phyloP scores from a whole-genome alignment of 2,329 filamentous ascomycete genomes.

The Claviceps purpurea region DNA sequence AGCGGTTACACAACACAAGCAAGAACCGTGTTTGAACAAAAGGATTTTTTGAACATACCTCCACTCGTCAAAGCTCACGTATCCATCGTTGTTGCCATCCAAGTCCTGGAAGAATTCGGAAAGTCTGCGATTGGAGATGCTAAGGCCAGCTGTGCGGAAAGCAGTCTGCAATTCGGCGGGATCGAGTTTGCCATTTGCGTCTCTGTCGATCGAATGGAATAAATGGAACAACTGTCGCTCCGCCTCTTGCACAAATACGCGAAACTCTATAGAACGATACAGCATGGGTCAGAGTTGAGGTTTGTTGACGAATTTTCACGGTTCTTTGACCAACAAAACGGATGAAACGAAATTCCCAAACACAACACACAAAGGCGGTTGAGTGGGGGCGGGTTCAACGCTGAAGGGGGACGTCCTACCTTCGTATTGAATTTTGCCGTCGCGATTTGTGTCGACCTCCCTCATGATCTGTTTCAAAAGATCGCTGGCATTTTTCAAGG shows the following conservation, averaged over 20 bases:
- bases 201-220: constrained; percentile 76
- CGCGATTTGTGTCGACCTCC: constrained; percentile 72
- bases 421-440: constrained; percentile 83
- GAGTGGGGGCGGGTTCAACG: not conserved
- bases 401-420: constrained; percentile 35
- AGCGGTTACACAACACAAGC: not conserved
- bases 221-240: constrained; percentile 71
- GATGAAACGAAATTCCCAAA: not conserved
- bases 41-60: constrained; percentile 48
- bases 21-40: not conserved
- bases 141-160: constrained; percentile 64
- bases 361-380: not conserved
- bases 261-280: constrained; percentile 55
- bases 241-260: constrained; percentile 72
- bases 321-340: too few relatives aligned
- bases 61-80: constrained; percentile 90
- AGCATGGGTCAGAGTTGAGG: not conserved
- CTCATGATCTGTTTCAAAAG: constrained; percentile 71
- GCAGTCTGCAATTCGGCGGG: constrained; percentile 71
- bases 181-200: constrained; percentile 75
- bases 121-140: constrained; percentile 63
- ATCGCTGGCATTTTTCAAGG: constrained; percentile 79
- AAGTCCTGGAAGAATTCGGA: constrained; percentile 81
- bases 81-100: constrained; percentile 77
- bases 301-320: too few relatives aligned